These are phyloP conservation scores for Pseudogymnoascus sp. DNA, from an alignment of 2,329 filamentous ascomycete species.

Conservation along the genomic window DNA sequence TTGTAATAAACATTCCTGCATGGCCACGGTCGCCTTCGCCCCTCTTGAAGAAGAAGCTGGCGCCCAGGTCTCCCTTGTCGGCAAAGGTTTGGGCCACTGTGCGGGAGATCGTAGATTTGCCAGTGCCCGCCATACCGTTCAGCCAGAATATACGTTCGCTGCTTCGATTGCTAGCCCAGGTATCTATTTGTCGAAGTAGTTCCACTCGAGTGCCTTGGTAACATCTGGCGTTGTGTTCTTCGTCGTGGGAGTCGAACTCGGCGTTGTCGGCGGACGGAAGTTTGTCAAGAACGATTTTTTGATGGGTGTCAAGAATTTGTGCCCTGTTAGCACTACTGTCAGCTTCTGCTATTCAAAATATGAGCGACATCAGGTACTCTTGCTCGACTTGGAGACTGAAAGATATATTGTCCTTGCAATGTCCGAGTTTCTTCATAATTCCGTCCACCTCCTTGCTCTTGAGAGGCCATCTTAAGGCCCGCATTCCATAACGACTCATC, in stretches of 20 bases:
- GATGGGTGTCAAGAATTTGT: conserved; percentile 6
- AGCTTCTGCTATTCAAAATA: background rate
- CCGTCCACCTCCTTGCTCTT: conserved; percentile 27
- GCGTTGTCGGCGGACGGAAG: conserved; percentile 15
- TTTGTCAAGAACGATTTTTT: conserved; percentile 4
- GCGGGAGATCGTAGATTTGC: conserved; percentile 30
- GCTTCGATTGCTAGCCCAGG: conserved; percentile 23
- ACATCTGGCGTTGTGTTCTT: conserved; percentile 28
- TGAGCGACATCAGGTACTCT: conserved; percentile 21
- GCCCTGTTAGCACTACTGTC: conserved; percentile 9
- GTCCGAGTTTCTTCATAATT: conserved; percentile 25
- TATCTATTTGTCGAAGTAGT: conserved; percentile 24
- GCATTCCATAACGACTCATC: conserved; percentile 28
- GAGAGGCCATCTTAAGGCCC: conserved; percentile 34
- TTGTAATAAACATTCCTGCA: conserved; percentile 26
- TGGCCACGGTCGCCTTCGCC: conserved; percentile 25
- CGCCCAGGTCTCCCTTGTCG: conserved; percentile 18
- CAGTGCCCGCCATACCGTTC: conserved; percentile 30
- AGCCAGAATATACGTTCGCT: conserved; percentile 30
- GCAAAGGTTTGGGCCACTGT: conserved; percentile 25
- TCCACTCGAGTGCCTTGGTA: conserved; percentile 26
- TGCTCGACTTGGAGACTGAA: conserved; percentile 29
- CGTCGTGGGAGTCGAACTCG: conserved; percentile 28
- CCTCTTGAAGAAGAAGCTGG: conserved; percentile 30
- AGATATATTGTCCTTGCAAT: conserved; percentile 23